These are phyloP conservation scores for Pichia sp. DNA, from an alignment of 1,139 yeast species.

Conservation along the genomic window DNA sequence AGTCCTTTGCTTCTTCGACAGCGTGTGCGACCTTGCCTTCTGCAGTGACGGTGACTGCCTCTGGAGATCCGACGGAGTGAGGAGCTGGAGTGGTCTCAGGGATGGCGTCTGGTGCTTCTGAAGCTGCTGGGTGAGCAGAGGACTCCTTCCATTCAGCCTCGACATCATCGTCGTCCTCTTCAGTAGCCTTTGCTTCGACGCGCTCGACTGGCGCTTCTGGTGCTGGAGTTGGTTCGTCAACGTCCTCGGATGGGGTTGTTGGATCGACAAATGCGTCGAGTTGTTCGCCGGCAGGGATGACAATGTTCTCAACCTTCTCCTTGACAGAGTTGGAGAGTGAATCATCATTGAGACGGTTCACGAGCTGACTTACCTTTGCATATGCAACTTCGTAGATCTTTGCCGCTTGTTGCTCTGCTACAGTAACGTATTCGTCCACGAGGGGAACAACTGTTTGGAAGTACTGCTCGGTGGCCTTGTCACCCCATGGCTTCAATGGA, in stretches of 20 bases:
- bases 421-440: slow-evolving; percentile 3
- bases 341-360: slow-evolving; percentile 6
- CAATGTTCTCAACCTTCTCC: slow-evolving; percentile 2
- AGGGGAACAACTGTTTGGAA: slow-evolving; percentile 1
- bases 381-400: neutral
- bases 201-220: neutral
- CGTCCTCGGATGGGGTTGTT: slow-evolving; percentile 10
- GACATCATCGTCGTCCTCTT: neutral
- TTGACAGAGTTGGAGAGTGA: slow-evolving; percentile 5
- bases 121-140: neutral
- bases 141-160: neutral
- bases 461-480: slow-evolving; percentile 16
- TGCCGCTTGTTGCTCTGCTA: too few species aligned
- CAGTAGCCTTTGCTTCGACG: neutral
- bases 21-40: slow-evolving; percentile 6
- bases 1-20: slow-evolving; percentile 16
- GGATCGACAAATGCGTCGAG: slow-evolving; percentile 6
- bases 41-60: neutral
- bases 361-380: neutral
- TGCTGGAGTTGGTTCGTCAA: slow-evolving; percentile 8
- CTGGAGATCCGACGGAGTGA: neutral
- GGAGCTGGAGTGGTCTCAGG: slow-evolving; percentile 2
- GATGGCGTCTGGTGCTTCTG: slow-evolving; percentile 3
- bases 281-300: slow-evolving; percentile 3
- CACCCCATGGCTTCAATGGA: slow-evolving; percentile 20